phyloP scores from a whole-genome alignment of 306 rosid species.

The Carpinus viminea region DNA sequence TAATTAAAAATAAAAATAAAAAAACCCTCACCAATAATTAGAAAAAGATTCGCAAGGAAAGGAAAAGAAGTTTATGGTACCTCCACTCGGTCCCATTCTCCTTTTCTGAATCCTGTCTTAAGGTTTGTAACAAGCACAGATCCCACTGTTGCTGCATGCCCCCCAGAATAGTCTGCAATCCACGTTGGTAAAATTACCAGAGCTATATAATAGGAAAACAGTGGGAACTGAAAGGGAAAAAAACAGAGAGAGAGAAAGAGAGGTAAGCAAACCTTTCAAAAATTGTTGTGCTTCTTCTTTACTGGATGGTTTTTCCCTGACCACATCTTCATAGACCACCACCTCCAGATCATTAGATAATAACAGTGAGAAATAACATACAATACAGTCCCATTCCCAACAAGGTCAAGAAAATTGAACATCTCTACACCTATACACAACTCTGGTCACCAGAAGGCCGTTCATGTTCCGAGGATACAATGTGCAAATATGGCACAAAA shows the following conservation, averaged over 20 bases:
- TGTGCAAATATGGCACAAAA: conserved; percentile 20
- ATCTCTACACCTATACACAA: conserved; percentile 23
- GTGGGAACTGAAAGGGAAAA: background rate
- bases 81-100: conserved; percentile 88
- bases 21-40: conserved; percentile 6
- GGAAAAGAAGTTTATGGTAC: conserved; percentile 35
- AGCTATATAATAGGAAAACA: background rate
- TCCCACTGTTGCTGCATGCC: conserved; percentile 83
- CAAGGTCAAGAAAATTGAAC: conserved; percentile 14
- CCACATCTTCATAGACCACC: conserved; percentile 87
- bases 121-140: conserved; percentile 89
- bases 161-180: conserved; percentile 80
- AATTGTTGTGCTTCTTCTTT: conserved; percentile 90
- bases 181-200: conserved; percentile 1
- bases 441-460: conserved; percentile 57
- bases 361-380: conserved; percentile 42
- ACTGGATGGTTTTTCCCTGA: conserved; percentile 92
- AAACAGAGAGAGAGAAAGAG: conserved; percentile 14
- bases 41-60: background rate
- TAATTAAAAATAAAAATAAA: background rate
- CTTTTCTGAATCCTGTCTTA: conserved; percentile 85
- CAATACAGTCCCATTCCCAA: conserved; percentile 7
- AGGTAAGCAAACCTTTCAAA: conserved; percentile 65
- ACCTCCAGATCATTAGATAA: conserved; percentile 79
- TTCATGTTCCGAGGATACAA: conserved; percentile 51